Evolutionary conservation across 441 rosid genomes (phyloP), one percentile per base, ranked within the genome.

Genomic region (Raphanus hybrid): DNA sequence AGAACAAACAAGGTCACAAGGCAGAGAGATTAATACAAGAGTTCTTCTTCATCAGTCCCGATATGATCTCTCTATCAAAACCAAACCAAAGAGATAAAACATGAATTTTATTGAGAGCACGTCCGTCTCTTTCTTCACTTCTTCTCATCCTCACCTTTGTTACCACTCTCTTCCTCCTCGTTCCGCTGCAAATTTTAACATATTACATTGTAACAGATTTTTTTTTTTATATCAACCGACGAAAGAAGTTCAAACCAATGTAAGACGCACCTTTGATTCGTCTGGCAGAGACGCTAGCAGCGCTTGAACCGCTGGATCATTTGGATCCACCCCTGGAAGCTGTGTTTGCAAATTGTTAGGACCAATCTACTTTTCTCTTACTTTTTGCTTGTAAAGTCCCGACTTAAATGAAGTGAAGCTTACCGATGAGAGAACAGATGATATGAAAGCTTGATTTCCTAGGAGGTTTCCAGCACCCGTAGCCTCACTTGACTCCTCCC

Each of bases 321-420:
- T 84, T 39, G 90, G 86, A 80, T 87, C 89, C 67, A 87, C 87
- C 62, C 89, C 89, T 8, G 87, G 90, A 81, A 87, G 91, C 91
- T 14, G 23, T 14, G 60, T 54, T 54, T 75, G 74, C 54, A 73
- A 54, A 67, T 20, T 8, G 9, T 72, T 35, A 78, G 39, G 5
- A 60, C 63, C 73, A 67, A 15, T 52, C 20, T 58, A 59, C 54
- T 45, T 39, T 64, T 70, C 61, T 41, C 39, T 64, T 43, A 43
- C 52, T 1, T 43, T 71, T 61, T 52, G 14, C 45, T 50, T 14
- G 52, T 39, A 12, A 6, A 15, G 63, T 50, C 29, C 5, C 1
- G 15, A 37, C 16, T 23, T 23, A 9, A 4, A 6, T 7, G 6
- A 35, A 35, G 9, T 29, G 5, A 29, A 29, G 34, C 88, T 81